Base-by-base conservation (phyloP, 2,329 filamentous ascomycete genomes). In the Ilyonectria mors-panacis region DNA sequence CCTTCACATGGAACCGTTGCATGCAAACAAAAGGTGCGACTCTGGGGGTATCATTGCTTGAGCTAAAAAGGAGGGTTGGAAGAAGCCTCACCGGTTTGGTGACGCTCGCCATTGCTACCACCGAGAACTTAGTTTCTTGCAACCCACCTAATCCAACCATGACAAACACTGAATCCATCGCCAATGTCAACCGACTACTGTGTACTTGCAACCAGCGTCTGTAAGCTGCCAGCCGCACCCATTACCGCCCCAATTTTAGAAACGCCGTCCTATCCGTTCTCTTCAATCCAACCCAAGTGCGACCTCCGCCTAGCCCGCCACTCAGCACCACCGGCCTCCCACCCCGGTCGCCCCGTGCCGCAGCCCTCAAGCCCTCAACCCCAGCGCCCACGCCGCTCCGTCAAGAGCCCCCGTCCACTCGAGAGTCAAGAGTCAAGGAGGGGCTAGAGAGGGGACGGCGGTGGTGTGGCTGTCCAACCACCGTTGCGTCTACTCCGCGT, bases 261-360 rank as follows among this genome's bases (percentile, higher is more conserved):
- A 51, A n/a, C 48, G 26, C 53, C 53, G 53, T 42, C 6, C 37
- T 23, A 42, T 55, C 53, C 53, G 35, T 33, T 19, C n/a, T 15
- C 28, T 17, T 26, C 17, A 19, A 10, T 21, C 50, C 7, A 30
- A 2, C 7, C 39, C n/a, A 33, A 23, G 39, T 15, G 39, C 35
- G n/a, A 23, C 6, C 9, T 30, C 63, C 63, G 63, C 57, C 63
- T 65, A 60, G 51, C 51, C 63, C 63, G 37, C 63, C 63, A 65
- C 57, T 65, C 63, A 65, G 51, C 63, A 53, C 37, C 26, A 21
- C 15, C 23, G 45, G 50, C 63, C 50, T 57, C 57, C 42, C 63
- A 56, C 63, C 50, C 51, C 21, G 45, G 50, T 44, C 45, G 10
- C 45, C 37, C 54, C 62, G 39, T 59, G 62, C 55, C 57, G 63